Percentiles rank a stretch among this genome's conserved stretches.
Conservation (phyloP, 23 red algal genomes). For the Agarophyton chilense region DNA sequence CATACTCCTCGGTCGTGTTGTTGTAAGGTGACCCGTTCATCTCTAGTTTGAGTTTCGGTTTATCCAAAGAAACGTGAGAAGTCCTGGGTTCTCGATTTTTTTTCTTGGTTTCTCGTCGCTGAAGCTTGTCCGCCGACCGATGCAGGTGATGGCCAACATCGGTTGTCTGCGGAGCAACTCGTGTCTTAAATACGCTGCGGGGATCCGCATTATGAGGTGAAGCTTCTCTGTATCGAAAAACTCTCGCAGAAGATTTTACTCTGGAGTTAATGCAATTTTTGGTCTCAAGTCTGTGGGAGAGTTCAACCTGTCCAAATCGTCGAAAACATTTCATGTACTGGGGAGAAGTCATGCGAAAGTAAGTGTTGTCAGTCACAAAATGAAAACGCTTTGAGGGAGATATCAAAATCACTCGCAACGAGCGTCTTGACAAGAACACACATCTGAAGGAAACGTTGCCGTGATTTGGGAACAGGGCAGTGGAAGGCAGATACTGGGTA, state of each 20-base stretch:
- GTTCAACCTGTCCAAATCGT: not conserved
- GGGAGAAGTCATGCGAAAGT: not conserved
- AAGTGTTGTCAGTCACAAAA: not conserved
- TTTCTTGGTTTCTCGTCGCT: not conserved
- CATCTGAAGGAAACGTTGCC: constrained; percentile 7
- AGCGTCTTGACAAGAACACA: not conserved
- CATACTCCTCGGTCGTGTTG: not conserved
- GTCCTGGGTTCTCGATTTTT: not conserved
- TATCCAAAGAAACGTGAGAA: not conserved
- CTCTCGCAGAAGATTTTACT: not conserved
- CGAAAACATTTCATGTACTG: constrained; percentile 6
- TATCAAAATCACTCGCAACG: not conserved
- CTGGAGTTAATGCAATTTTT: constrained; percentile 12
- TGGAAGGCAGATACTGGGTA: not conserved
- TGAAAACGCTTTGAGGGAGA: too few relatives aligned
- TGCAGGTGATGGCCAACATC: not conserved
- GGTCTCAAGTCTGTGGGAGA: not conserved
- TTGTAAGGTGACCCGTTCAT: not conserved
- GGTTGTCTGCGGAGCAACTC: not conserved
- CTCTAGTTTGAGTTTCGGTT: not conserved
- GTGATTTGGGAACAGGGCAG: not conserved
- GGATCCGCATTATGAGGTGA: not conserved
- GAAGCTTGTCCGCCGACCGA: not conserved
- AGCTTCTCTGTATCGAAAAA: not conserved
- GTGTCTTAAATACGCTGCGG: not conserved